Conservation (phyloP, 2,329 filamentous ascomycete species). For the Nothophaeocryptopus gaeumannii region DNA sequence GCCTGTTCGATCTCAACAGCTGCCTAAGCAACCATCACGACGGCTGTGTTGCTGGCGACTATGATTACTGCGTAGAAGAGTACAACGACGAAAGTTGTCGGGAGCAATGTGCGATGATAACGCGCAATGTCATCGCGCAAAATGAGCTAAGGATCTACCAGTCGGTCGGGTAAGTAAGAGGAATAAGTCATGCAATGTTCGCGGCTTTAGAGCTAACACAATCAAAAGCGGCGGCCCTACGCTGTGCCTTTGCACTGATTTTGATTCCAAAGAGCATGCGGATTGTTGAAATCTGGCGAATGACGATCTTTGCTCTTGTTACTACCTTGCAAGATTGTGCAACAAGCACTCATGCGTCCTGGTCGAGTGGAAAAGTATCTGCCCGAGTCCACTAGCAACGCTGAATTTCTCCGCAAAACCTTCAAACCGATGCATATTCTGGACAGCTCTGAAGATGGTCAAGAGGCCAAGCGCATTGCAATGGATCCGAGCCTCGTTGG, state of each 20-base stretch:
- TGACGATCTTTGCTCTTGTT: constrained; percentile 44
- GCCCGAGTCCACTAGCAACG: neutral
- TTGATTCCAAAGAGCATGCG: too few relatives aligned
- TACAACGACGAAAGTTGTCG: too few relatives aligned
- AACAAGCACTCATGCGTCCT: constrained; percentile 39
- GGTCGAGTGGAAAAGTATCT: neutral
- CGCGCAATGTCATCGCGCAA: too few relatives aligned
- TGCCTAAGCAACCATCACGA: constrained; percentile 46
- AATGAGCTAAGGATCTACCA: too few relatives aligned
- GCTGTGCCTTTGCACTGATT: too few relatives aligned
- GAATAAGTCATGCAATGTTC: too few relatives aligned
- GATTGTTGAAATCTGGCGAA: constrained; percentile 45
- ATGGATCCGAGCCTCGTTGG: constrained; percentile 28
- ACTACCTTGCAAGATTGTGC: constrained; percentile 45
- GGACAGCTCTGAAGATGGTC: constrained; percentile 33
- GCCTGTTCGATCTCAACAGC: too few relatives aligned
- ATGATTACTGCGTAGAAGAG: constrained; percentile 28
- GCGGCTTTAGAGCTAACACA: too few relatives aligned
- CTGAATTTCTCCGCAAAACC: constrained; percentile 32
- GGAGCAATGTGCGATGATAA: constrained; percentile 32
- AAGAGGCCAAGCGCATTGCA: constrained; percentile 29
- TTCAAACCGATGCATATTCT: constrained; percentile 41
- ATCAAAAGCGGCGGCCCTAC: too few relatives aligned
- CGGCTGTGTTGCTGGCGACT: constrained; percentile 43
- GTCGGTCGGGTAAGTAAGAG: too few relatives aligned